These are phyloP conservation scores for Ogataea angusta DNA, from an alignment of 805 yeast species.

Conservation along the genomic window DNA sequence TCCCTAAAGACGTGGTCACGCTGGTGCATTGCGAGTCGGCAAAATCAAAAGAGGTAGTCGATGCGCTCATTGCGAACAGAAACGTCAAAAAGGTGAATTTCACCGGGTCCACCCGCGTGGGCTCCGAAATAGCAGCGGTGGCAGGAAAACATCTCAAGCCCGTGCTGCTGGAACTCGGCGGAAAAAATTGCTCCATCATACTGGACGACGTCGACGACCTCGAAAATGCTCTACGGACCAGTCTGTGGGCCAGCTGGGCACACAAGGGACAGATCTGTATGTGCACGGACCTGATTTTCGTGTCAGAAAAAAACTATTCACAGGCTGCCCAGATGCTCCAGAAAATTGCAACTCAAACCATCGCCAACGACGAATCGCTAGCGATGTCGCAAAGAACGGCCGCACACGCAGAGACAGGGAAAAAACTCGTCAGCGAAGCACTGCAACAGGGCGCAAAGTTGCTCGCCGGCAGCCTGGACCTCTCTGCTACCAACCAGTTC, in stretches of 20 bases:
- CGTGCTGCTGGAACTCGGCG: conserved; percentile 42
- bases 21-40: conserved; percentile 33
- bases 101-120: conserved; percentile 44
- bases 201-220: conserved; percentile 34
- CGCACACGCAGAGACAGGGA: conserved; percentile 24
- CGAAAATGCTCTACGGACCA: conserved; percentile 28
- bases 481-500: conserved; percentile 1
- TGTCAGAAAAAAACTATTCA: conserved; percentile 36
- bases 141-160: conserved; percentile 42
- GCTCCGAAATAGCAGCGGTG: conserved; percentile 33
- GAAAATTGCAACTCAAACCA: conserved; percentile 10
- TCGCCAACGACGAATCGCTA: conserved; percentile 15
- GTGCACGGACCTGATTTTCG: conserved; percentile 39
- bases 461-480: conserved; percentile 17
- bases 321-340: conserved; percentile 25
- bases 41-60: conserved; percentile 28
- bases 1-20: conserved; percentile 36
- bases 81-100: conserved; percentile 39
- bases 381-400: conserved; percentile 31
- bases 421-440: conserved; percentile 35
- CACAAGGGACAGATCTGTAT: conserved; percentile 49
- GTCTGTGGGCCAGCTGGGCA: conserved; percentile 37
- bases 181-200: conserved; percentile 39
- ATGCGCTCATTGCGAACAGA: conserved; percentile 27
- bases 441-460: conserved; percentile 37